Evolutionary conservation across 179 eudicot species (phyloP), one percentile per base, ranked within the genome.

Genomic region (Corrigiola litoralis): DNA sequence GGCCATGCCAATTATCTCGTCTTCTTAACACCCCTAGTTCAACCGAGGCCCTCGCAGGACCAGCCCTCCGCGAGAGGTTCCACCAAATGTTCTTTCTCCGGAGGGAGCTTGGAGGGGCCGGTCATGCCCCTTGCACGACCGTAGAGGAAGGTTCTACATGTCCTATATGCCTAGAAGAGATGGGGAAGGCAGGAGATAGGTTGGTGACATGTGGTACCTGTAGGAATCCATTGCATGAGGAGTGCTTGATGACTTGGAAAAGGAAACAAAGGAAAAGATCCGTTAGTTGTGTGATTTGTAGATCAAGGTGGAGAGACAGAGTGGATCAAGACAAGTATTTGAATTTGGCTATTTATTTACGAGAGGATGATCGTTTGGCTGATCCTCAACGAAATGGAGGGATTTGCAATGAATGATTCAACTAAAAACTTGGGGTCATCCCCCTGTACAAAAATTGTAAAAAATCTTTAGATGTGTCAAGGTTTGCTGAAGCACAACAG

Each of bases 101-200:
- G 2, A 66, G 78, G 66, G 69, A 53, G 55, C 56, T 28, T 4
- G 57, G 61, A 24, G 61, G 66, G 66, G 28, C 40, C 20, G 29
- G 48, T 0, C 59, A 46, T 0, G 37, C 40, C 10, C 72, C 61
- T 1, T 29, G 56, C 44, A 14, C 36, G 5, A 67, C 57, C 57
- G 36, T 79, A 4, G 83, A 74, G 45, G 83, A 79, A 21, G 96
- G 92, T 1, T 59, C 77, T 1, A 68, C 45, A 9, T 92, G 98
- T 62, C 96, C 96, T 10, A 79, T 92, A 17, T 92, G 98, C 62
- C 77, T 92, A n/a, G 98, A 92, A 47, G 96, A 84, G 57, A 77
- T 92, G 92, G 75, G 72, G 2, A 64, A 58, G 37, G 25, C 52
- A 1, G 81, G 68, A 36, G 81, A 82, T 18, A 82, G 74, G 54